Evolutionary conservation across 2,329 filamentous ascomycete species (phyloP).

Genomic region (Pleomassaria siparia): DNA sequence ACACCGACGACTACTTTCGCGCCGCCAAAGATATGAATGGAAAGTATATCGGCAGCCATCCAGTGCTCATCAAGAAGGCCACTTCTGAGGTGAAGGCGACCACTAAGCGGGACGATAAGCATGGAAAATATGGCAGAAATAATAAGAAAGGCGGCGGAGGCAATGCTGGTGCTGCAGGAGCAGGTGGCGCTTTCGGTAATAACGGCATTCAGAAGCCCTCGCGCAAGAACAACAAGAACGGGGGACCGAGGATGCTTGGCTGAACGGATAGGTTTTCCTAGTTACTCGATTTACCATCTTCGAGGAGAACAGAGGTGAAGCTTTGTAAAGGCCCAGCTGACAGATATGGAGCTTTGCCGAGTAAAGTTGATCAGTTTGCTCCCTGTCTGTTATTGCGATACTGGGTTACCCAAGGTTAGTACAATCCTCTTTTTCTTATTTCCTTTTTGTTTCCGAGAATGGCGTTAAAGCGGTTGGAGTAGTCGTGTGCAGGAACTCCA

Average conservation of each 20-base stretch:
- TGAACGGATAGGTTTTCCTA: conserved; percentile 1
- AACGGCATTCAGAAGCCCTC: conserved; percentile 11
- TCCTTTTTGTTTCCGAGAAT: background rate
- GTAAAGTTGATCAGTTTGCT: too few species aligned
- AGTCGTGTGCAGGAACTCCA: background rate
- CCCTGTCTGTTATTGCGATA: background rate
- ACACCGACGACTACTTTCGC: conserved; percentile 94
- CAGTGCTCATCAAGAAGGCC: conserved; percentile 81
- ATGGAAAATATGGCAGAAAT: conserved; percentile 41
- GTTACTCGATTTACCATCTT: background rate
- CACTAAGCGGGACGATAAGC: conserved; percentile 52
- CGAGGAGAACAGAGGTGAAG: too few species aligned
- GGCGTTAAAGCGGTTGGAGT: background rate
- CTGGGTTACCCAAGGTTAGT: conserved; percentile 1
- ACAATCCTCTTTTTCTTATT: background rate
- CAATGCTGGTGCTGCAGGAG: conserved; percentile 26
- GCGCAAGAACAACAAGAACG: conserved; percentile 7
- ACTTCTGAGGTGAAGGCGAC: conserved; percentile 87
- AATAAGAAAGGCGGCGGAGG: conserved; percentile 54
- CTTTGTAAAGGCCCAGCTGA: too few species aligned
- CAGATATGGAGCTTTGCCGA: too few species aligned
- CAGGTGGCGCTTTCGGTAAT: background rate
- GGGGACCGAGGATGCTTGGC: conserved; percentile 12
- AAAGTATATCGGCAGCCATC: conserved; percentile 98
- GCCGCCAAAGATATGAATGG: conserved; percentile 98